Evolutionary conservation across 176 grass and related monocot genomes (phyloP).

Genomic region (Olyra latifolia): DNA sequence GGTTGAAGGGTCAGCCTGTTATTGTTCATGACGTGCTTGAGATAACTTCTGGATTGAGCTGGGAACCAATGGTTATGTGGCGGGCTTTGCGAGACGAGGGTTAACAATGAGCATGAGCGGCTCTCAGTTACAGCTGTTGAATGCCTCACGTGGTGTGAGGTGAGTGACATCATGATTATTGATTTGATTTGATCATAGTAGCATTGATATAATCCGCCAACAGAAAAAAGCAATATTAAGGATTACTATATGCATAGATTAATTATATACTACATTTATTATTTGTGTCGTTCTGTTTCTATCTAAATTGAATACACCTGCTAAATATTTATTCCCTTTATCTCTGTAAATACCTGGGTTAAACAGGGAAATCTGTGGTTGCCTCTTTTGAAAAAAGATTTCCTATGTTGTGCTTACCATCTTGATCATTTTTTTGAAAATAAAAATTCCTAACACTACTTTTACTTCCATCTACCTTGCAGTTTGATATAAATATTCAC

Average conservation of each 20-base stretch:
- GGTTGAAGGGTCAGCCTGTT: slow-evolving; percentile 78
- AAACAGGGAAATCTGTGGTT: no score
- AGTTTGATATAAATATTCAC: slow-evolving; percentile 65
- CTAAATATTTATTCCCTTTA: neutral
- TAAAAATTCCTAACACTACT: neutral
- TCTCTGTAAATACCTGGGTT: no score
- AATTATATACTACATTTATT: neutral
- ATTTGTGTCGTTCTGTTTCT: neutral
- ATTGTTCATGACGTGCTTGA: slow-evolving; percentile 71
- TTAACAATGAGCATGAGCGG: slow-evolving; percentile 33
- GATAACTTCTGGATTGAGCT: slow-evolving; percentile 82
- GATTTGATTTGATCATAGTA: neutral
- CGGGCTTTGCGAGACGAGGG: slow-evolving; percentile 67
- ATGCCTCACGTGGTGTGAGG: slow-evolving; percentile 57
- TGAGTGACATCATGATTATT: slow-evolving; percentile 22
- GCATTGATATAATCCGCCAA: neutral
- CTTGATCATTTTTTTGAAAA: neutral
- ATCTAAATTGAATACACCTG: neutral
- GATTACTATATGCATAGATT: neutral
- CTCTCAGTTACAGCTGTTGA: slow-evolving; percentile 64
- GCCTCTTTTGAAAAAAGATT: neutral
- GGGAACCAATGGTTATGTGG: slow-evolving; percentile 99
- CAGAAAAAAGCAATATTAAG: neutral
- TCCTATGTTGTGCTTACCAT: neutral
- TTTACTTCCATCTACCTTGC: neutral